Evolutionary conservation across 1,284 basidiomycete species (phyloP), one percentile per base, ranked within the genome.

Genomic region (Ceratobasidium sp.): DNA sequence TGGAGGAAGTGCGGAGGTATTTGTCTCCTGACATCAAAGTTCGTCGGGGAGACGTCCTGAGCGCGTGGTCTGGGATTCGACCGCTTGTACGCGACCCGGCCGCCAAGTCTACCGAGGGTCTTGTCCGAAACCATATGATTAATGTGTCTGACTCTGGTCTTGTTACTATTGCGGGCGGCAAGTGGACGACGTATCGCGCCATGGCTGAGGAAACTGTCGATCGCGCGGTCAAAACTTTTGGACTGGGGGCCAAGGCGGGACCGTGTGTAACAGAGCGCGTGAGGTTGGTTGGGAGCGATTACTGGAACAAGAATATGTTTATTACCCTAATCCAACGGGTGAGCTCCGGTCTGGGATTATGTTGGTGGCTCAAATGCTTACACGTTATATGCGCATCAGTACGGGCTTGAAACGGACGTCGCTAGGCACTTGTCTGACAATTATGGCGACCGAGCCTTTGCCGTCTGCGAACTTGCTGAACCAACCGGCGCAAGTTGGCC

Each of bases 181-280:
- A 98, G 83, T 99, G 97, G 97, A 99, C 97, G 69, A 98, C 97
- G 37, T 99, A 98, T 83, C 86, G 95, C 71, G 92, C 92, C 66
- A 98, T 98, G 97, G 95, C 97, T 39, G 89, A 96, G 84, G 95
- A 99, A 85, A 94, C 95, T 0, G 92, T 98, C 61, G 94, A 98
- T 83, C 86, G 87, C 74, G 97, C 96, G 11, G 86, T 98, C 77
- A 87, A 93, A 81, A 88, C 88, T 73, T 98, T 94, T 83, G 84
- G 83, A 39, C 83, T 96, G 65, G 83, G 89, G 79, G 83, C 83
- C 39, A 86, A 83, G 77, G 86, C 86, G 11, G 87, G 82, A 79
- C 87, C 83, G 29, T 97, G 94, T 80, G 88, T 93, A 64, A 98
- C 97, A 37, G 91, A 92, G 75, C 86, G 86, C 75, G 84, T 98